Evolutionary conservation across 371 early-diverging fungal genomes (phyloP).

Genomic region (Mortierella sp.): DNA sequence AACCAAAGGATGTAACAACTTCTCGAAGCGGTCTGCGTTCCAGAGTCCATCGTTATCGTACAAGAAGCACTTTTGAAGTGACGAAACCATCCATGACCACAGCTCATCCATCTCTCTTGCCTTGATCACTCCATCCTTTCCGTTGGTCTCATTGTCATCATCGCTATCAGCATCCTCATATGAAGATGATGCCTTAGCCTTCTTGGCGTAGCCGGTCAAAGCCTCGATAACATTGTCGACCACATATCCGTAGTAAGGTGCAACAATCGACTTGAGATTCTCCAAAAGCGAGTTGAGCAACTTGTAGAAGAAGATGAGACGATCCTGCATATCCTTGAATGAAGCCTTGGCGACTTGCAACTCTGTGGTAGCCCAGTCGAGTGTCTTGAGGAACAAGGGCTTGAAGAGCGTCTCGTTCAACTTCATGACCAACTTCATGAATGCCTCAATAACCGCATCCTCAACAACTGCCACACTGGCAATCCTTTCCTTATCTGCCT

Average conservation of each 20-base stretch:
- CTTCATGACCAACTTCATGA: slow-evolving; percentile 87
- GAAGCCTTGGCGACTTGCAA: slow-evolving; percentile 54
- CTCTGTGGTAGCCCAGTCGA: slow-evolving; percentile 91
- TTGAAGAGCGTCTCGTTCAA: slow-evolving; percentile 95
- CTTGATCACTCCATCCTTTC: slow-evolving; percentile 8
- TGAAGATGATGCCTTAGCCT: slow-evolving; percentile 27
- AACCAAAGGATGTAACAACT: slow-evolving; percentile 76
- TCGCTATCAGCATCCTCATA: slow-evolving; percentile 54
- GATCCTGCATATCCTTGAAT: slow-evolving; percentile 63
- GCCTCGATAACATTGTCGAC: slow-evolving; percentile 78
- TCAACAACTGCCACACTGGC: slow-evolving; percentile 74
- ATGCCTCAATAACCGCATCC: slow-evolving; percentile 74
- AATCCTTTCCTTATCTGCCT: slow-evolving; percentile 13
- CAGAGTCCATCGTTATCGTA: slow-evolving; percentile 79
- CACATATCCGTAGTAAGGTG: slow-evolving; percentile 87
- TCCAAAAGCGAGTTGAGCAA: slow-evolving; percentile 78
- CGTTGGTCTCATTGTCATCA: slow-evolving; percentile 2
- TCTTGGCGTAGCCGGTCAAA: slow-evolving; percentile 65
- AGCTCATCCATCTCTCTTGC: slow-evolving; percentile 60
- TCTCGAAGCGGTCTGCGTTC: slow-evolving; percentile 80
- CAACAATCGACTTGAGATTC: slow-evolving; percentile 86
- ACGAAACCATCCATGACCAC: slow-evolving; percentile 71
- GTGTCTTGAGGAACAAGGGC: slow-evolving; percentile 89
- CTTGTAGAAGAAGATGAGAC: slow-evolving; percentile 85
- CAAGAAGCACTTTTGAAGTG: slow-evolving; percentile 79